Base-by-base conservation (phyloP, 345 rosid genomes). In the Acer saccharum region DNA sequence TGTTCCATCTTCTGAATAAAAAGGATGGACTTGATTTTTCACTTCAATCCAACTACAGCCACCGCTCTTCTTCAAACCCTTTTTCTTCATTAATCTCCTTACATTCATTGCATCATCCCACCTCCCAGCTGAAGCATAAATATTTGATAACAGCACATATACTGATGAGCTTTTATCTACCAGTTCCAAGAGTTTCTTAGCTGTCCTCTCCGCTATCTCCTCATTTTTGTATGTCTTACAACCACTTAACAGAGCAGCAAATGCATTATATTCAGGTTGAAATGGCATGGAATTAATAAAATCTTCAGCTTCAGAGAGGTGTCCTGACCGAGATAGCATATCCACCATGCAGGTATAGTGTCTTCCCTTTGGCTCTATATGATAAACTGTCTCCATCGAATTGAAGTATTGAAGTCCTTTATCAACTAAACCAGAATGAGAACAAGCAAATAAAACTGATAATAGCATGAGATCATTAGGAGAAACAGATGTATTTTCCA, bases 1-100 rank as follows among this genome's bases (percentile, higher is more conserved):
- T 74, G 78, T 50, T 65, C 79, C 81, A 69, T 83, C 90, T 74
- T 79, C 89, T 0, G 91, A 84, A 79, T 77, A 81, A 80, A 90
- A 90, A 7, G 82, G 80, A 70, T 78, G 83, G 29, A 87, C 78
- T 67, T 27, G 71, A 79, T 70, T 83, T 77, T 81, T 84, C 65
- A 89, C 83, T 82, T 90, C 90, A 46, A 88, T 63, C 94, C 92
- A 90, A 73, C 90, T 88, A 74, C 82, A 88, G 27, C 92, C 92
- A 0, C 72, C 80, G 13, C 43, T 83, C 84, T 88, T 90, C 78
- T 80, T 88, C 86, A 88, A 70, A 17, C 90, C 89, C 35, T 83
- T 88, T 65, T 82, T 84, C 71, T 57, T 86, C 91, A 90, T 87
- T 73, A 88, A 23, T 60, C 82, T 87, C 83, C 94, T 69, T 23